Conservation (phyloP, 257 asterid genomes). For the Echium plantagineum region DNA sequence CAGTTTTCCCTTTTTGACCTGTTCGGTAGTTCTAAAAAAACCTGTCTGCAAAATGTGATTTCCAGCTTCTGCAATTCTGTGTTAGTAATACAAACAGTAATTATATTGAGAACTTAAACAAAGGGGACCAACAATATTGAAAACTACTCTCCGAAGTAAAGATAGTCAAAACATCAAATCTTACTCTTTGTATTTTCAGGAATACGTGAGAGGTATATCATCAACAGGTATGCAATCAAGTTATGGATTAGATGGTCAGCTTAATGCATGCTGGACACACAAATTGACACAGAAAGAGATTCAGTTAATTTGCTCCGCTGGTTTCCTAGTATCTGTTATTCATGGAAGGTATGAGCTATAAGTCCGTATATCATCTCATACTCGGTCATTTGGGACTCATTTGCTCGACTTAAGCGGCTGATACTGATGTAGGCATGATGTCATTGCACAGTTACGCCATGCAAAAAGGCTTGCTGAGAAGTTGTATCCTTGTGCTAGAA, state of each 20-base stretch:
- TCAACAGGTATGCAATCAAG: slow-evolving; percentile 86
- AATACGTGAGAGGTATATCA: slow-evolving; percentile 81
- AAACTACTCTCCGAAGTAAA: background rate
- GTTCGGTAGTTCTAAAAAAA: background rate
- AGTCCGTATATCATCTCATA: slow-evolving; percentile 1
- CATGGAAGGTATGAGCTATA: slow-evolving; percentile 70
- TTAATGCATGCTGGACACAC: slow-evolving; percentile 97
- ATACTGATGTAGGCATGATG: slow-evolving; percentile 46
- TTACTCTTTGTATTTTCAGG: slow-evolving; percentile 33
- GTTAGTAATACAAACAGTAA: no score
- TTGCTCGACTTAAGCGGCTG: slow-evolving; percentile 3
- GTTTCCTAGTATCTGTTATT: slow-evolving; percentile 73
- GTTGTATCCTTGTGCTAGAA: slow-evolving; percentile 73
- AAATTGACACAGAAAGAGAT: slow-evolving; percentile 49
- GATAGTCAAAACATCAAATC: background rate
- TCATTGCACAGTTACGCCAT: slow-evolving; percentile 88
- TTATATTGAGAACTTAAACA: no score
- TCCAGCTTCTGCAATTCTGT: background rate
- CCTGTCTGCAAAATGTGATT: background rate
- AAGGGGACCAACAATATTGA: background rate
- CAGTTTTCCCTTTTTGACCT: no score
- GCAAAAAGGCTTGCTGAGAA: slow-evolving; percentile 78
- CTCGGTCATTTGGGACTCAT: background rate
- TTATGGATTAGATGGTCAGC: slow-evolving; percentile 84
- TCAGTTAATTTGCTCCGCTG: slow-evolving; percentile 54